Evolutionary conservation across 2,329 filamentous ascomycete species (phyloP).

Genomic region (Neurospora crassa): DNA sequence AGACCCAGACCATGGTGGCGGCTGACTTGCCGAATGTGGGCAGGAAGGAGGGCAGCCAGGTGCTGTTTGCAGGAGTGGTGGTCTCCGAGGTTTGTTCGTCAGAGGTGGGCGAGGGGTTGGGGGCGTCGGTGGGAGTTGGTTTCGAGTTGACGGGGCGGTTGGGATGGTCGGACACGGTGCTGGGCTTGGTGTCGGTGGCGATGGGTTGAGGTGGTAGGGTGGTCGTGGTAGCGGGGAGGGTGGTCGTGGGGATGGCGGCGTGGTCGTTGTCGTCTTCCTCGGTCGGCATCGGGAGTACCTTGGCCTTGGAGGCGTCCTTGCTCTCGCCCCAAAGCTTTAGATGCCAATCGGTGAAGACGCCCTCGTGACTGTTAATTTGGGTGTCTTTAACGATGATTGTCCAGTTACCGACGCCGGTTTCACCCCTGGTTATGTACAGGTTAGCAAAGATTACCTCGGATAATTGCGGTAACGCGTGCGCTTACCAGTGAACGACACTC

Average conservation of each 20-base stretch:
- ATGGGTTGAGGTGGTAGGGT: constrained; percentile 38
- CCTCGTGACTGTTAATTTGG: constrained; percentile 63
- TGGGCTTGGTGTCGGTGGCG: constrained; percentile 30
- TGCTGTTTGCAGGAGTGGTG: constrained; percentile 36
- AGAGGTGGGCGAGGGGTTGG: constrained; percentile 18
- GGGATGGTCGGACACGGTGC: constrained; percentile 50
- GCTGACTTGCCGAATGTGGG: constrained; percentile 85
- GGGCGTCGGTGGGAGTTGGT: constrained; percentile 24
- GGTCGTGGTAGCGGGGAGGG: constrained; percentile 52
- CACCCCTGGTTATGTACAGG: constrained; percentile 52
- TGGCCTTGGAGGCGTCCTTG: constrained; percentile 65
- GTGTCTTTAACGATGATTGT: constrained; percentile 84
- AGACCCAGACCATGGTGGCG: constrained; percentile 88
- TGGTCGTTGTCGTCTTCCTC: constrained; percentile 79
- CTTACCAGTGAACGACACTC: constrained; percentile 91
- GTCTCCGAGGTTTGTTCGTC: constrained; percentile 26
- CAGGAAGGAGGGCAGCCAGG: constrained; percentile 77
- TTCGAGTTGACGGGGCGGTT: constrained; percentile 50
- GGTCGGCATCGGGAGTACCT: constrained; percentile 68
- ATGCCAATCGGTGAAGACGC: constrained; percentile 83
- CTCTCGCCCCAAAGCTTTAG: constrained; percentile 89
- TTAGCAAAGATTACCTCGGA: constrained; percentile 20
- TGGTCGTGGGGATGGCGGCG: constrained; percentile 55
- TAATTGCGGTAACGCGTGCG: constrained; percentile 7
- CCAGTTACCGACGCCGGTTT: constrained; percentile 81